Percentiles rank a stretch among this genome's conserved stretches.
Evolutionary conservation across 2,329 filamentous ascomycete genomes (phyloP).

Genomic region (Paraphaeosphaeria minitans): DNA sequence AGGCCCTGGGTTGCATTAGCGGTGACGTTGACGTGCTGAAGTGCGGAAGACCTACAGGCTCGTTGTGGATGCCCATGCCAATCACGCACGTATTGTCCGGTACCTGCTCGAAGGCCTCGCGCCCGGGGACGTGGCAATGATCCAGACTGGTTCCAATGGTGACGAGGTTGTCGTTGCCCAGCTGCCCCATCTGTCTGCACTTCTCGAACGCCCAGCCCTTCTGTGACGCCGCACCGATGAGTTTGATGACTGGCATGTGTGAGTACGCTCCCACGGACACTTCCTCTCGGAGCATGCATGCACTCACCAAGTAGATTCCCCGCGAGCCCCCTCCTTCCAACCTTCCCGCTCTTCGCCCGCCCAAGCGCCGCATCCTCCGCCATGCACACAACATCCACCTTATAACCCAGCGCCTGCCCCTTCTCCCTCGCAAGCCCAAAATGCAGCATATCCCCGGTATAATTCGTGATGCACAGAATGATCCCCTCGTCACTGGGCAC

Average conservation of each 20-base stretch:
- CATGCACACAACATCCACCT: constrained; percentile 55
- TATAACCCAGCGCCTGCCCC: constrained; percentile 51
- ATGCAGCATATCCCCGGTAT: constrained; percentile 57
- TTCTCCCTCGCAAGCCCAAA: constrained; percentile 57
- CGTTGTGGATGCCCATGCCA: constrained; percentile 59
- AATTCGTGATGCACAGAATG: constrained; percentile 57
- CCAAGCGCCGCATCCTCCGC: constrained; percentile 56
- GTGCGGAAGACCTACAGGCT: constrained; percentile 47
- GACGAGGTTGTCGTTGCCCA: constrained; percentile 53
- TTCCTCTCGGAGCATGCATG: not conserved
- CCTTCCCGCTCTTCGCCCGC: constrained; percentile 54
- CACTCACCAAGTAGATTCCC: constrained; percentile 54
- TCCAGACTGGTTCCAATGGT: constrained; percentile 59
- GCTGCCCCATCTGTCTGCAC: constrained; percentile 51
- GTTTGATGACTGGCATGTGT: constrained; percentile 50
- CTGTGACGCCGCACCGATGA: constrained; percentile 54
- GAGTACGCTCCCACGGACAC: constrained; percentile 5
- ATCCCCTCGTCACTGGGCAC: constrained; percentile 53
- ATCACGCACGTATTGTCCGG: constrained; percentile 47
- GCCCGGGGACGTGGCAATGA: constrained; percentile 59
- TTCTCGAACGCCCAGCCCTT: constrained; percentile 52
- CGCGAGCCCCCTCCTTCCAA: constrained; percentile 56
- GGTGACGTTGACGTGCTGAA: not conserved
- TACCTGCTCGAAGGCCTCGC: constrained; percentile 57
- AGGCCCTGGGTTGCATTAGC: constrained; percentile 42